Evolutionary conservation across 257 asterid species (phyloP), one percentile per base, ranked within the genome.

Genomic region (Capsicum chinense): DNA sequence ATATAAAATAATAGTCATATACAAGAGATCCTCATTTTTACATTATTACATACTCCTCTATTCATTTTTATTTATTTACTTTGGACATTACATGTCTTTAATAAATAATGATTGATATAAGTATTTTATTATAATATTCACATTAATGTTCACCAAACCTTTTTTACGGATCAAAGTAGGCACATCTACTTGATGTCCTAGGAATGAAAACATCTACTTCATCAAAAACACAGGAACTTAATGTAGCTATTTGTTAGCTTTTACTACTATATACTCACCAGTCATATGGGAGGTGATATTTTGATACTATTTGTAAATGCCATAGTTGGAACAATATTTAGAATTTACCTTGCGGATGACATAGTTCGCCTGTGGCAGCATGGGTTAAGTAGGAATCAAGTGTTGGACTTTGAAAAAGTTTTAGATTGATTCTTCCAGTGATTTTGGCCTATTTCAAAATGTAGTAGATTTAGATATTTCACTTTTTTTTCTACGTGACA

Each of bases 231-330:
- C 58, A 19, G 44, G 47, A 74, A 14, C 62, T 74, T 19, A 15
- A 50, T 74, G 33, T 42, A 69, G 33, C 79, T 42, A 74, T 12
- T 50, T 74, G 60, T 74, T 59, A 74, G 80, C 3, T 60, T 12
- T 74, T 74, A 74, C 19, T 17, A 74, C 39, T 74, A 48, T 74
- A 37, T 26, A 26, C 33, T 26, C 33, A 26, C 33, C 33, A 26
- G 33, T 26, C 33, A 26, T 26, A 26, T 26, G 58, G 35, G 58
- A 71, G 10, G 58, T 71, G 58, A 58, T 19, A 50, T 71, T 48
- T 21, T 50, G 81, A 19, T 19, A 74, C 62, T 50, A 74, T 74
- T 74, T 74, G 17, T 74, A 50, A 74, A 74, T 74, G 81, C 62
- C 81, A 6, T 48, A 73, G 42, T 54, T 73, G 80, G 10, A 73